Evolutionary conservation across 192 early-diverging fungal species (phyloP).

Genomic region (Phlyctochytrium planicorne): DNA sequence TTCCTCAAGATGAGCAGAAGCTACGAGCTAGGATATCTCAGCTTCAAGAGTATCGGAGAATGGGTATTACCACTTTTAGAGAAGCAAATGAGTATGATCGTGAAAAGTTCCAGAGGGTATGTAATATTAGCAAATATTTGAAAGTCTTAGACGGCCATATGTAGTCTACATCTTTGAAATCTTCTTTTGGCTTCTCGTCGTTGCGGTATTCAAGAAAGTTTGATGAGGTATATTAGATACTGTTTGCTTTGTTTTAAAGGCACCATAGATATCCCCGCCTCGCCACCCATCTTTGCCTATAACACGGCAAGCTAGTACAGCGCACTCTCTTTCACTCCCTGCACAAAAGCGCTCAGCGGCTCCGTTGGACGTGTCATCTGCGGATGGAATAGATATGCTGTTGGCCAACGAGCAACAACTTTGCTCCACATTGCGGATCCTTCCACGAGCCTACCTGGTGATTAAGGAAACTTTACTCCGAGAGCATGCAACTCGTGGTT

Average conservation of each 20-base stretch:
- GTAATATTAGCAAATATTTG: no score
- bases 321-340: no score
- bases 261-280: not conserved
- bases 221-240: no score
- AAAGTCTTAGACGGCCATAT: no score
- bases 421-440: constrained; percentile 80
- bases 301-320: constrained; percentile 12
- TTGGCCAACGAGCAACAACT: constrained; percentile 74
- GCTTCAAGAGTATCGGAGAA: constrained; percentile 86
- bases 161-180: not conserved
- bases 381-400: constrained; percentile 87
- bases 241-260: not conserved
- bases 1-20: constrained; percentile 66
- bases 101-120: constrained; percentile 40
- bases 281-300: constrained; percentile 7
- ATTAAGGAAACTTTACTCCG: constrained; percentile 90
- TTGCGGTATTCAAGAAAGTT: no score
- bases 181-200: no score
- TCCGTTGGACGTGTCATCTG: constrained; percentile 73
- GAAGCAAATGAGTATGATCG: constrained; percentile 72
- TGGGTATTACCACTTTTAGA: constrained; percentile 76
- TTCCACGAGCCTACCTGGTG: constrained; percentile 84
- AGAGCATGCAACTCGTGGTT: constrained; percentile 73
- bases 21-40: constrained; percentile 77
- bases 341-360: constrained; percentile 39